Conservation (phyloP, 306 rosid species). For the Betula pendula region DNA sequence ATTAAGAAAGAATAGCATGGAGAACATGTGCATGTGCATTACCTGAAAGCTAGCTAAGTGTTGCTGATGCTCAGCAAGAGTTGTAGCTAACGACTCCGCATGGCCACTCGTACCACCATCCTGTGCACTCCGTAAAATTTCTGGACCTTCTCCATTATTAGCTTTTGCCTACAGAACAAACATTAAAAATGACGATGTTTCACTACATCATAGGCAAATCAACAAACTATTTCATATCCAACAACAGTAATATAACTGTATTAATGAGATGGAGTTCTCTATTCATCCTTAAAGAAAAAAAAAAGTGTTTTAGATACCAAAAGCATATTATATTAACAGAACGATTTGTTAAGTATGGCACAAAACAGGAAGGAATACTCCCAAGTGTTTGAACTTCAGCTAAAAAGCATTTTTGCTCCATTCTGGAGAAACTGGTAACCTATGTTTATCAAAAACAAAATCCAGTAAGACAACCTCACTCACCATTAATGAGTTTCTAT, state of each 20-base stretch:
- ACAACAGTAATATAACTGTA: not conserved
- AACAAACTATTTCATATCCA: not conserved
- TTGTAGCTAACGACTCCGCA: conserved; percentile 86
- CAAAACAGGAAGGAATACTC: not conserved
- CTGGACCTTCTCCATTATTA: conserved; percentile 99
- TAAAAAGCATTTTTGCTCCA: not conserved
- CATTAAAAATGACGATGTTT: conserved; percentile 3
- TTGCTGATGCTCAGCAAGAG: conserved; percentile 98
- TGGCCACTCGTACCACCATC: conserved; percentile 88
- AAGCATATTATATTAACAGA: not conserved
- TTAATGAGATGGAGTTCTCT: not conserved
- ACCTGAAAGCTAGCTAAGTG: conserved; percentile 99
- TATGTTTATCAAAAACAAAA: not conserved
- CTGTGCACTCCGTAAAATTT: conserved; percentile 69
- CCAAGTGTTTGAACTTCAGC: not conserved
- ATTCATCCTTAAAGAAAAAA: not conserved
- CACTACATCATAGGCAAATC: conserved; percentile 5
- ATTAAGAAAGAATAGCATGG: not conserved
- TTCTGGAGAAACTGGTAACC: not conserved
- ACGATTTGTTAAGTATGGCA: not conserved
- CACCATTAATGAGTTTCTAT: conserved; percentile 8
- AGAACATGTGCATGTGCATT: conserved; percentile 24
- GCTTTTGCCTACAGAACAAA: conserved; percentile 76
- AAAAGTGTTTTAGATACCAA: not conserved
- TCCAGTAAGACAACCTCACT: not conserved